Evolutionary conservation across 495 filamentous ascomycete species (phyloP).

Genomic region (Penicillium psychrofluorescens): DNA sequence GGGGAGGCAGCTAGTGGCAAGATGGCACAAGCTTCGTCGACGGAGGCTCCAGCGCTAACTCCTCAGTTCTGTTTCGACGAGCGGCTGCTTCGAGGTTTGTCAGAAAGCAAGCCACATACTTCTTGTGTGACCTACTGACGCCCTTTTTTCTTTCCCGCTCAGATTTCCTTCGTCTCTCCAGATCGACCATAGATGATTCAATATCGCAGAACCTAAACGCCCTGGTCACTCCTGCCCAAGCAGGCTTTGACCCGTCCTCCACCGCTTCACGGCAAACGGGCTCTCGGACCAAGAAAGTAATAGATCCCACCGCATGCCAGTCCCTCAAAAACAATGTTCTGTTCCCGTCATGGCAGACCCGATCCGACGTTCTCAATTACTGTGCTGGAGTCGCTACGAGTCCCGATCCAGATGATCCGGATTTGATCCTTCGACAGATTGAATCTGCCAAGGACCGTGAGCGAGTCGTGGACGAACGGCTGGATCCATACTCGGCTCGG

Average conservation of each 20-base stretch:
- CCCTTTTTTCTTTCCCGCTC: conserved; percentile 5
- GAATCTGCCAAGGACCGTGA: conserved; percentile 67
- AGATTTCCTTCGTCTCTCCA: conserved; percentile 93
- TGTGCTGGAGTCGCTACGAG: conserved; percentile 83
- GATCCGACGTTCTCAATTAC: conserved; percentile 82
- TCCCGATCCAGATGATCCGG: conserved; percentile 84
- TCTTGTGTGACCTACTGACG: not conserved
- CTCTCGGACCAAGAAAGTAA: conserved; percentile 29
- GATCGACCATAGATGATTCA: conserved; percentile 81
- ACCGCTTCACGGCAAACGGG: conserved; percentile 53
- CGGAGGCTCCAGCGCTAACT: conserved; percentile 55
- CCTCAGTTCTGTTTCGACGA: conserved; percentile 95
- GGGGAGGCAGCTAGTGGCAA: conserved; percentile 12
- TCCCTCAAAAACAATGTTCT: conserved; percentile 72
- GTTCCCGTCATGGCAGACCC: conserved; percentile 80
- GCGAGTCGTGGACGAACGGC: conserved; percentile 73
- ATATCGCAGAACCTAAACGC: conserved; percentile 93
- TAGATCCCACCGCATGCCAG: conserved; percentile 55
- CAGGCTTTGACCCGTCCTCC: conserved; percentile 73
- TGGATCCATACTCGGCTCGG: conserved; percentile 86
- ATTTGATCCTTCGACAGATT: conserved; percentile 57
- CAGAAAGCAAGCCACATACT: not conserved
- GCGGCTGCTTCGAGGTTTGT: conserved; percentile 68
- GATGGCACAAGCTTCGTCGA: conserved; percentile 56
- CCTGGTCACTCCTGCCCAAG: conserved; percentile 64